These are phyloP conservation scores for Tilletiopsis washingtonensis DNA, from an alignment of 1,284 basidiomycete genomes.

Conservation along the genomic window DNA sequence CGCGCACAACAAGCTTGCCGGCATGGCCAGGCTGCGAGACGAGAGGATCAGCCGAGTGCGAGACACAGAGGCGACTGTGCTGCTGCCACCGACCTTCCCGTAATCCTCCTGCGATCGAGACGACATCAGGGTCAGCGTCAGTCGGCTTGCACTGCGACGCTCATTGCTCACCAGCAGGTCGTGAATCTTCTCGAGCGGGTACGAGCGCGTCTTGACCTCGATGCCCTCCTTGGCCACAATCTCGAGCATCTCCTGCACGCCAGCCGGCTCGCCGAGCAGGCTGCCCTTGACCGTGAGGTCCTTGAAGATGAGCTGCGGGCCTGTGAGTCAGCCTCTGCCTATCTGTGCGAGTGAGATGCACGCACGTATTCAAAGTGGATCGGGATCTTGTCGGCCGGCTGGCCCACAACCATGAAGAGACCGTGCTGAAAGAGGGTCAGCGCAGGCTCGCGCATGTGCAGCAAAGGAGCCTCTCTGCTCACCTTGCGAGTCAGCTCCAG, in stretches of 20 bases:
- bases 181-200: constrained; percentile 9
- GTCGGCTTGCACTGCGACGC: too few species aligned
- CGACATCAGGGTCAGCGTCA: too few species aligned
- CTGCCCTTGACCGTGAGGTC: constrained; percentile 8
- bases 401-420: constrained; percentile 9
- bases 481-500: constrained; percentile 7
- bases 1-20: constrained; percentile 3
- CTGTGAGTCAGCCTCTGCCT: too few species aligned
- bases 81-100: neutral
- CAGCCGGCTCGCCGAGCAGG: constrained; percentile 3
- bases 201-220: constrained; percentile 10
- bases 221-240: constrained; percentile 9
- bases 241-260: constrained; percentile 8
- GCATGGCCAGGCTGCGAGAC: neutral
- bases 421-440: constrained; percentile 4
- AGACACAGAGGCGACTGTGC: neutral
- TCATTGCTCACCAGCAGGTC: constrained; percentile 12
- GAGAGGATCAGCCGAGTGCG: neutral
- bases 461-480: neutral
- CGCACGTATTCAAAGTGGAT: constrained; percentile 2
- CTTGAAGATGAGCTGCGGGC: constrained; percentile 9
- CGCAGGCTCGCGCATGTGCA: neutral
- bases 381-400: constrained; percentile 8
- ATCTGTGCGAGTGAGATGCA: neutral
- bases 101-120: constrained; percentile 5